These are phyloP conservation scores for Maudiozyma saulgeensis DNA, from an alignment of 805 yeast genomes.

Conservation along the genomic window DNA sequence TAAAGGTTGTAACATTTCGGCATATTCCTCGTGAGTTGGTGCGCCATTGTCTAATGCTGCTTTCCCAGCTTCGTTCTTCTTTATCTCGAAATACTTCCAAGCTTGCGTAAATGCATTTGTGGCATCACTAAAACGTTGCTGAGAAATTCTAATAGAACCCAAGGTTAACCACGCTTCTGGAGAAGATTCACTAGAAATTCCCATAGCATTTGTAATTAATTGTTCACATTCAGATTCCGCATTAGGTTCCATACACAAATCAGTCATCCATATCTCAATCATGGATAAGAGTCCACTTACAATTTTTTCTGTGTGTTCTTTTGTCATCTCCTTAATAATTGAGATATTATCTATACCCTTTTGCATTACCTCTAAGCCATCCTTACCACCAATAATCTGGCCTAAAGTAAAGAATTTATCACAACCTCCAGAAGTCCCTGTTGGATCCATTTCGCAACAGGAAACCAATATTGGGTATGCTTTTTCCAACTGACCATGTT, in stretches of 20 bases:
- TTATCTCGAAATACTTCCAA: slow-evolving; percentile 57
- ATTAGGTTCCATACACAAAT: slow-evolving; percentile 83
- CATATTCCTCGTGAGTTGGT: slow-evolving; percentile 35
- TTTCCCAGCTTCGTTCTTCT: slow-evolving; percentile 41
- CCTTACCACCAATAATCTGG: slow-evolving; percentile 76
- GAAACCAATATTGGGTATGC: slow-evolving; percentile 56
- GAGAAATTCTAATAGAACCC: slow-evolving; percentile 84
- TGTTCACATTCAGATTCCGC: slow-evolving; percentile 78
- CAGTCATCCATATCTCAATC: slow-evolving; percentile 97
- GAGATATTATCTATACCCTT: slow-evolving; percentile 45
- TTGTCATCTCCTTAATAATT: slow-evolving; percentile 16
- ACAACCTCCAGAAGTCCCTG: slow-evolving; percentile 49
- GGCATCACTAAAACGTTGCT: slow-evolving; percentile 69
- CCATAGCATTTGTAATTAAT: slow-evolving; percentile 54
- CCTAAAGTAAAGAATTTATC: slow-evolving; percentile 87
- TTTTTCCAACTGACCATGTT: slow-evolving; percentile 65
- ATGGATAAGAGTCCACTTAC: slow-evolving; percentile 73
- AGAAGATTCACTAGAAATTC: slow-evolving; percentile 44
- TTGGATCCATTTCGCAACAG: slow-evolving; percentile 62
- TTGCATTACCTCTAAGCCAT: slow-evolving; percentile 55
- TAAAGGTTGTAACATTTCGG: slow-evolving; percentile 66
- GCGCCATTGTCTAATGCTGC: slow-evolving; percentile 29
- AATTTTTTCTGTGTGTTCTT: slow-evolving; percentile 45
- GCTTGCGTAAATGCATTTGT: slow-evolving; percentile 52
- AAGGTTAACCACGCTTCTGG: slow-evolving; percentile 77